phyloP scores from a whole-genome alignment of 805 yeast genomes.

The Hanseniaspora lachancei region DNA sequence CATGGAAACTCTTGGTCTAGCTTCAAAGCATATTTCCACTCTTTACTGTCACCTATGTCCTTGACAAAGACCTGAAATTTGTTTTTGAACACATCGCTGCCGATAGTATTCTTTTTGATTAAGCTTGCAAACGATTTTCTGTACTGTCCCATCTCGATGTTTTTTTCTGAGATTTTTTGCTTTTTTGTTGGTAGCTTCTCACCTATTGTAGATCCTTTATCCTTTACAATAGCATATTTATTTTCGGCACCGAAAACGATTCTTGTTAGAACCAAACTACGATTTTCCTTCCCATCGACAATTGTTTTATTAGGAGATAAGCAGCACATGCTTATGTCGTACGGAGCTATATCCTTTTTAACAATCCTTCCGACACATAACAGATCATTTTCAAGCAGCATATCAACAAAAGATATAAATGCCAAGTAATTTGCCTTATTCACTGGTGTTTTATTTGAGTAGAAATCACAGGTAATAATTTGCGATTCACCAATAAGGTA shows the following conservation, averaged over 20 bases:
- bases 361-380: constrained; percentile 56
- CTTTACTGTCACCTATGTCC: neutral
- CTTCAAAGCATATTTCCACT: neutral
- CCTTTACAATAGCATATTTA: neutral
- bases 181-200: neutral
- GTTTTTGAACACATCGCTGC: neutral
- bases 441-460: constrained; percentile 18
- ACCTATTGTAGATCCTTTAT: neutral
- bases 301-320: constrained; percentile 32
- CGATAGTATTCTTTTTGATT: neutral
- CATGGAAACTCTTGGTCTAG: neutral
- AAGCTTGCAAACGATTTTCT: neutral
- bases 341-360: constrained; percentile 29
- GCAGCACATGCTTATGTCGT: constrained; percentile 44
- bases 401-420: constrained; percentile 38
- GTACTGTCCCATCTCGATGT: neutral
- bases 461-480: constrained; percentile 7
- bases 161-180: neutral
- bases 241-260: neutral
- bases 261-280: neutral
- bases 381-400: constrained; percentile 35
- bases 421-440: constrained; percentile 30
- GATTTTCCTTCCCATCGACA: constrained; percentile 3
- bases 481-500: constrained; percentile 11
- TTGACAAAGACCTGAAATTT: neutral